Evolutionary conservation across 805 yeast species (phyloP).

Genomic region (Nakazawaea ambrosiae): DNA sequence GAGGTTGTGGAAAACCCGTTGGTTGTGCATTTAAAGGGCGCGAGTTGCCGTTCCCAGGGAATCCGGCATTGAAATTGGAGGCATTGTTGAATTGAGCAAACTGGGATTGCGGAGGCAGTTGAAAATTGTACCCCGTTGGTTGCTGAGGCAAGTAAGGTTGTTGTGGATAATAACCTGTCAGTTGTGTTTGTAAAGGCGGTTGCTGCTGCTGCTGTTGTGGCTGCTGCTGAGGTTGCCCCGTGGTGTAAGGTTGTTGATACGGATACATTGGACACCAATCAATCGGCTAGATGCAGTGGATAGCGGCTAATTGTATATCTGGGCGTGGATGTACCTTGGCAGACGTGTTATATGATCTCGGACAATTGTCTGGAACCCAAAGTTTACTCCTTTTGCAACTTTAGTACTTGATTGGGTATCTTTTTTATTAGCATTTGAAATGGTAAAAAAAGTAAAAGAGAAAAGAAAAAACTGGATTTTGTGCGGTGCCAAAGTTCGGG

Average conservation of each 20-base stretch:
- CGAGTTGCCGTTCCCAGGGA: conserved; percentile 15
- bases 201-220: conserved; percentile 24
- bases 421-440: too few species aligned
- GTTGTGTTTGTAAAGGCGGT: conserved; percentile 23
- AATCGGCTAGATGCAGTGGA: too few species aligned
- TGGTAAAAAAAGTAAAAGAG: too few species aligned
- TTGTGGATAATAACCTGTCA: conserved; percentile 19
- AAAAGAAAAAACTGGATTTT: too few species aligned
- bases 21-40: conserved; percentile 14
- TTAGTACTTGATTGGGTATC: too few species aligned
- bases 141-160: conserved; percentile 24
- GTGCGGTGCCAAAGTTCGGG: too few species aligned
- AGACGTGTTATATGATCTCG: too few species aligned
- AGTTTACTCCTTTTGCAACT: too few species aligned
- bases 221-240: conserved; percentile 5
- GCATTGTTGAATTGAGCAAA: conserved; percentile 21
- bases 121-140: conserved; percentile 15
- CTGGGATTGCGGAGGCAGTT: conserved; percentile 24
- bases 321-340: too few species aligned
- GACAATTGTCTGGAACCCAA: too few species aligned
- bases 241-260: conserved; percentile 4
- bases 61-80: conserved; percentile 3
- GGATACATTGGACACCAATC: conserved; percentile 9
- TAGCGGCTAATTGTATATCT: too few species aligned
- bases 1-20: conserved; percentile 16